Evolutionary conservation across 2,329 filamentous ascomycete species (phyloP).

Genomic region (Pochonia chlamydosporia): DNA sequence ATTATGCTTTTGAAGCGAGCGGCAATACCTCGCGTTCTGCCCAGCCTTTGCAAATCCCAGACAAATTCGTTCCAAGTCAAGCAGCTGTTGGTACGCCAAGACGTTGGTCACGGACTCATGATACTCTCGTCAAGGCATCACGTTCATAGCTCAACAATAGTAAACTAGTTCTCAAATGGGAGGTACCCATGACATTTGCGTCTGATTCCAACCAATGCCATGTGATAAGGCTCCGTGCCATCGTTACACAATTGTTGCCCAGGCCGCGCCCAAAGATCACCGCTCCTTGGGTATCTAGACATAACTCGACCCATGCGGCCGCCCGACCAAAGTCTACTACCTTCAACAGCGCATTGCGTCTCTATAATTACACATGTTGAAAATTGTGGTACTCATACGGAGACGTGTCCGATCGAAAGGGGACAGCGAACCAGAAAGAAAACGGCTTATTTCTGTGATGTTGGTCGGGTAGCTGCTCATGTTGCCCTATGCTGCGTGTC

Average conservation of each 20-base stretch:
- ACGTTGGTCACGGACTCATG: too few species aligned
- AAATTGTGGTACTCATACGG: not conserved
- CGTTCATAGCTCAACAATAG: not conserved
- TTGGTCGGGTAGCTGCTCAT: slow-evolving; percentile 1
- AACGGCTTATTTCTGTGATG: too few species aligned
- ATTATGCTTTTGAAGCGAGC: too few species aligned
- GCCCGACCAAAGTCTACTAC: too few species aligned
- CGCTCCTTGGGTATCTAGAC: not conserved
- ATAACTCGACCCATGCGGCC: not conserved
- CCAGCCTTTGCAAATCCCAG: too few species aligned
- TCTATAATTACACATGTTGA: not conserved
- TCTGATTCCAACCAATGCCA: not conserved
- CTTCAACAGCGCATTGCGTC: too few species aligned
- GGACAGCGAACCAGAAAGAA: not conserved
- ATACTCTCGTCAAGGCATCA: too few species aligned
- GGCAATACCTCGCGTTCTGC: too few species aligned
- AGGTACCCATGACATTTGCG: not conserved
- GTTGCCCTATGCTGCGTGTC: not conserved
- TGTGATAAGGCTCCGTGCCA: not conserved
- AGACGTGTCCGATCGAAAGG: not conserved
- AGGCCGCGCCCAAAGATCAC: not conserved
- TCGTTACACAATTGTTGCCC: not conserved
- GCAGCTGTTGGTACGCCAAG: too few species aligned
- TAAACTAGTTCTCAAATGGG: too few species aligned
- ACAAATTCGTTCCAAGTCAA: too few species aligned